phyloP scores from a whole-genome alignment of 305 asterid genomes.

The Fraxinus floribunda region DNA sequence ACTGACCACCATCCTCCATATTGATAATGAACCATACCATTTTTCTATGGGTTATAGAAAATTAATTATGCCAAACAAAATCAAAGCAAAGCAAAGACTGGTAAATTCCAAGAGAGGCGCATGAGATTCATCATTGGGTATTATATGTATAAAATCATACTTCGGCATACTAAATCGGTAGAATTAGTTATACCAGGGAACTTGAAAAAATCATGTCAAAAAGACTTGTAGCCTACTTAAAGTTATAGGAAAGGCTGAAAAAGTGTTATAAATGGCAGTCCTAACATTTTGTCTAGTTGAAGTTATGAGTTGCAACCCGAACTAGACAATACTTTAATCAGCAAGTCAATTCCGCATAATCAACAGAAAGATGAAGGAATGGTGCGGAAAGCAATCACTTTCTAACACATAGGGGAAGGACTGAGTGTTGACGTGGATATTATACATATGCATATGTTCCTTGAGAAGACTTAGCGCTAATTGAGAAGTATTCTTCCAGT shows the following conservation, averaged over 20 bases:
- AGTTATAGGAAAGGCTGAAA: neutral
- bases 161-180: neutral
- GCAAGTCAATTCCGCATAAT: neutral
- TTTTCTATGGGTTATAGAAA: slow-evolving; percentile 29
- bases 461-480: neutral
- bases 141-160: neutral
- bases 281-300: neutral
- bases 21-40: slow-evolving; percentile 28
- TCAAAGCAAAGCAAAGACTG: neutral
- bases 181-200: neutral
- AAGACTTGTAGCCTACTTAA: neutral
- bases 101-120: neutral
- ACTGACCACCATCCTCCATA: slow-evolving; percentile 76
- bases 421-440: neutral
- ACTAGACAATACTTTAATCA: neutral
- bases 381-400: neutral
- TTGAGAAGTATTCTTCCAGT: neutral
- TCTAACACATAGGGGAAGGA: neutral
- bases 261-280: neutral
- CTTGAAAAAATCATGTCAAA: neutral
- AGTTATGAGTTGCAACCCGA: neutral
- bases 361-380: neutral
- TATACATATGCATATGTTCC: neutral
- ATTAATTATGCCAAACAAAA: neutral
- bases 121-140: neutral